Percentiles rank a stretch among this genome's conserved stretches.
phyloP scores from a whole-genome alignment of 306 rosid species.

The Rosa lucieae region DNA sequence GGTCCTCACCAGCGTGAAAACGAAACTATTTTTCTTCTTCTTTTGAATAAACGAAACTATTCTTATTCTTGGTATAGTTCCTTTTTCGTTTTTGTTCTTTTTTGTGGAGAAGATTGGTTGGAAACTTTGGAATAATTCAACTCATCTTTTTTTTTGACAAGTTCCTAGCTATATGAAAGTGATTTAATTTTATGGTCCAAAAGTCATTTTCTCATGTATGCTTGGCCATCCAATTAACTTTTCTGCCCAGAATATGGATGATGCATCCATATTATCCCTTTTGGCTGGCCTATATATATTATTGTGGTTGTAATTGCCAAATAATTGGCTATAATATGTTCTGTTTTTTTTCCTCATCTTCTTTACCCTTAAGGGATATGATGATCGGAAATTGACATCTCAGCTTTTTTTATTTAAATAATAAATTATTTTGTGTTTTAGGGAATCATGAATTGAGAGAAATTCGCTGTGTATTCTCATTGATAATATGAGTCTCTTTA shows the following conservation, averaged over 20 bases:
- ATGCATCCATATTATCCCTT: neutral
- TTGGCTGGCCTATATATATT: neutral
- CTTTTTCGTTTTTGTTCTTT: neutral
- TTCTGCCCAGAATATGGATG: too few species aligned
- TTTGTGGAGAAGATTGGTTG: neutral
- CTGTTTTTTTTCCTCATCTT: too few species aligned
- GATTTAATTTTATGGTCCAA: neutral
- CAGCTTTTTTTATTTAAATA: neutral
- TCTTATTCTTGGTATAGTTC: neutral
- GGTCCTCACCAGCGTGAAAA: too few species aligned
- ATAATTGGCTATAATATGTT: neutral
- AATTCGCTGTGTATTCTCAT: too few species aligned
- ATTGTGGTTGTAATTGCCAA: neutral
- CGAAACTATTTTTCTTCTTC: too few species aligned
- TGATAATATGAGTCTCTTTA: too few species aligned
- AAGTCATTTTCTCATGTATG: neutral
- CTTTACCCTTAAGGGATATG: neutral
- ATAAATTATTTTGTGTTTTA: too few species aligned
- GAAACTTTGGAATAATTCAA: neutral
- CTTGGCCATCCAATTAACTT: neutral
- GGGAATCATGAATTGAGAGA: too few species aligned
- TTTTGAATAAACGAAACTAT: too few species aligned
- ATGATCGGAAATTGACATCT: neutral
- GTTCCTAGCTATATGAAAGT: neutral
- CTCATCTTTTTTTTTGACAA: neutral